Evolutionary conservation across 306 rosid genomes (phyloP), one percentile per base, ranked within the genome.

Genomic region (Herpetospermum pedunculosum): DNA sequence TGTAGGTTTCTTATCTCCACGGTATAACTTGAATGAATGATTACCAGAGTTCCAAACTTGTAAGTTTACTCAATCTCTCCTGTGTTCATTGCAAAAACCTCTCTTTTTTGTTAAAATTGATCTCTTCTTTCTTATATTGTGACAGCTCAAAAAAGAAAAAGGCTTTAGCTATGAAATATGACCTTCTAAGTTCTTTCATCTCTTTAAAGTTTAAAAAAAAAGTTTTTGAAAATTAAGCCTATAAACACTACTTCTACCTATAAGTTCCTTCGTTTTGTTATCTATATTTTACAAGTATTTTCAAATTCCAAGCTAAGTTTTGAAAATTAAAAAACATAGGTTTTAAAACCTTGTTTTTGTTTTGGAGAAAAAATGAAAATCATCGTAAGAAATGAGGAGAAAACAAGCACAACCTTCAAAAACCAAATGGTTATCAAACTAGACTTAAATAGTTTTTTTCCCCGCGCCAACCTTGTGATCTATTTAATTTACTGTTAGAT

Each of bases 1-100:
- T 26, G 58, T 70, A 70, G 41, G 74, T 70, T 70, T 70, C 74
- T 29, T 28, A 70, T 70, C 55, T 49, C 58, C 57, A 70, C 54
- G 25, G 68, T 30, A 15, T 15, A 34, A 28, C 68, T 32, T 43
- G 15, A 19, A 59, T 63, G 8, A n/a, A 46, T 70, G 40, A 44
- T 47, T 70, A 7, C 58, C 28, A 29, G 58, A 70, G 43, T 70
- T 70, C 57, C 74, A 29, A 28, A 47, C 74, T 46, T 47, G 58
- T 47, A 70, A 70, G 74, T 47, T 70, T 29, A 47, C 57, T 70
- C 74, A 18, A 16, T 47, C 74, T 29, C 58, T 70, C 28, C 13
- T 70, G 30, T 41, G 73, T 69, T 26, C 25, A 28, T 44, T 69
- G 72, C 72, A 41, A 43, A 41, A 68, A 68, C 54, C 73, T 25